Evolutionary conservation across 2,329 filamentous ascomycete species (phyloP), one percentile per base, ranked within the genome.

Genomic region (Graphiopsis chlorocephala): DNA sequence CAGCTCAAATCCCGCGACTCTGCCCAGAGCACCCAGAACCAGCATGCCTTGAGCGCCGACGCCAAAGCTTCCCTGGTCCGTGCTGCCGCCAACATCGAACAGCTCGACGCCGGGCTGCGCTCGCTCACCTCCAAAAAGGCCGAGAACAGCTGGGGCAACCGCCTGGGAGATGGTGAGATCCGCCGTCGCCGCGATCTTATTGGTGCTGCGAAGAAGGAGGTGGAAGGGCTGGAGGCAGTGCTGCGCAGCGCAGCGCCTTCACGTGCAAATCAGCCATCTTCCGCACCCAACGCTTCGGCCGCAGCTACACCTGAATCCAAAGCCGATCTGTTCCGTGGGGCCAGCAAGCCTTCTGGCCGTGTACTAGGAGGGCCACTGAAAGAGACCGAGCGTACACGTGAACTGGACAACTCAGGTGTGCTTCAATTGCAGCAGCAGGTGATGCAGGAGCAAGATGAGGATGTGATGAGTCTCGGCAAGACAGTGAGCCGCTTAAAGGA

Each of bases 381-480:
- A 62, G 91, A 96, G 78, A 93, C 90, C 17, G 88, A 91, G 65
- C 85, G 86, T 67, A 94, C 91, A 50, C 80, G 91, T 14, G 90
- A 94, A 75, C 78, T 92, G 62, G 91, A 92, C 73, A 95, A 95
- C 70, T 77, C 83, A 4, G 91, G 90, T 0, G 87, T 95, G 20
- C 71, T 93, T 67, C 85, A 90, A 75, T 77, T 95, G 66, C 91
- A 95, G 76, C 83, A 86, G 70, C 84, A 90, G 72, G 86, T 91
- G 75, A 91, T 94, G 82, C 74, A 83, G 61, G 87, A 90, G 68
- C 91, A 96, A 73, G 91, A 95, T 69, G 76, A 88, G 70, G 88
- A 91, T 70, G 84, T 95, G 2, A 84, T 90, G 20, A 82, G 86
- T 70, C 78, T 95, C 63, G 83, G 85, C 1, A 86, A 86, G 68